These are phyloP conservation scores for Pythium pectinolyticum DNA, from an alignment of 352 stramenopile genomes.

Conservation along the genomic window DNA sequence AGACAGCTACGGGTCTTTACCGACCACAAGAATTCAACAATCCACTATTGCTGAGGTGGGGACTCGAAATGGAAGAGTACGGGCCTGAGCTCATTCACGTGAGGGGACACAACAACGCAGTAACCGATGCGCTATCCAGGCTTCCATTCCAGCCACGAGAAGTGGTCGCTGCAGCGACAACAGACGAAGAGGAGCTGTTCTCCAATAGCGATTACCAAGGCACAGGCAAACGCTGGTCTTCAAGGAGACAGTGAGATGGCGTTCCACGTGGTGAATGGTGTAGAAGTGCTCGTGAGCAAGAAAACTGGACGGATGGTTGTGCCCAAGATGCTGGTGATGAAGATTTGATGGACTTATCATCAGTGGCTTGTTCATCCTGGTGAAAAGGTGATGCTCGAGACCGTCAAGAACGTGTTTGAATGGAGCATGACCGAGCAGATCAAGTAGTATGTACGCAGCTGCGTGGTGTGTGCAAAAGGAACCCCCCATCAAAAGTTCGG, in stretches of 20 bases:
- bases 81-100: background rate
- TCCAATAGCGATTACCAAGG: background rate
- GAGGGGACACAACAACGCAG: background rate
- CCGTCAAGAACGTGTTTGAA: background rate
- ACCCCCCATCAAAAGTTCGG: background rate
- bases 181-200: background rate
- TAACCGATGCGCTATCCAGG: background rate
- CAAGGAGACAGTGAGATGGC: background rate
- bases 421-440: background rate
- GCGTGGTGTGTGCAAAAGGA: background rate
- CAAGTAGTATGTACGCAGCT: background rate
- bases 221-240: background rate
- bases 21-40: constrained; percentile 30
- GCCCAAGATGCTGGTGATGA: background rate
- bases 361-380: background rate
- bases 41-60: background rate
- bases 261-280: background rate
- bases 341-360: background rate
- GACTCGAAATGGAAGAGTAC: background rate
- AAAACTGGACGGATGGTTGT: background rate
- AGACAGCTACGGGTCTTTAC: constrained; percentile 28
- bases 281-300: background rate
- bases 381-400: background rate
- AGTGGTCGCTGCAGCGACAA: background rate
- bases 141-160: background rate